Evolutionary conservation across 768 basidiomycete genomes (phyloP), one percentile per base, ranked within the genome.

Genomic region (Pleurotus djamor): DNA sequence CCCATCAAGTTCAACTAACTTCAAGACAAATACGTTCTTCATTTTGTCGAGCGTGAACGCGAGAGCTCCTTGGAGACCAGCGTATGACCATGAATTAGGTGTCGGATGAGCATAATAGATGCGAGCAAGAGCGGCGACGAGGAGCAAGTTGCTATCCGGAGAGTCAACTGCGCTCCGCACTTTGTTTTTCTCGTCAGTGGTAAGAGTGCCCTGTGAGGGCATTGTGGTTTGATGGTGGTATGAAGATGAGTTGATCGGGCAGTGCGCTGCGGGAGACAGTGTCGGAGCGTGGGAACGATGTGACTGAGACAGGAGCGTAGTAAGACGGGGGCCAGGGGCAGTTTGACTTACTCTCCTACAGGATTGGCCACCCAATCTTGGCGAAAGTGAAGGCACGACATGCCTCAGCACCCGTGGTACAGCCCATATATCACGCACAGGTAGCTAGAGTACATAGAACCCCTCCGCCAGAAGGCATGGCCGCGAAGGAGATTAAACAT

Each of bases 21-120:
- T 86, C 68, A 97, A 84, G 68, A 79, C 80, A 41, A 85, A 76
- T 4, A 79, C 78, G 32, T 82, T 83, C 56, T 79, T 83, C 2
- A 73, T 69, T 49, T 76, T 83, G 69, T 94, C 88, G 12, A 81
- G 74, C 13, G 83, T 80, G 63, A 96, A 84, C 1, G 86, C 87
- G 38, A 98, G 74, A 21, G 87, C 94, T 8, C 96, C 96, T 69
- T 96, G 88, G 10, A 95, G 74, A 0, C 96, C 96, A 0, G 89
- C 77, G 69, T 96, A 98, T 0, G 84, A 81, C 96, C 96, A 98
- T 63, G 85, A 83, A 61, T 76, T 69, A 1, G 84, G 89, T 60
- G 86, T 76, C 32, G 91, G 95, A 68, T 89, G 79, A 1, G 95
- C 94, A 73, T 92, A 93, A 77, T 98, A 99, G 57, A 99, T 82